A percentile compares a stretch with the other conserved stretches of the same genome.
Conservation (phyloP, 148 eudicot species). For the Cornus kousa region DNA sequence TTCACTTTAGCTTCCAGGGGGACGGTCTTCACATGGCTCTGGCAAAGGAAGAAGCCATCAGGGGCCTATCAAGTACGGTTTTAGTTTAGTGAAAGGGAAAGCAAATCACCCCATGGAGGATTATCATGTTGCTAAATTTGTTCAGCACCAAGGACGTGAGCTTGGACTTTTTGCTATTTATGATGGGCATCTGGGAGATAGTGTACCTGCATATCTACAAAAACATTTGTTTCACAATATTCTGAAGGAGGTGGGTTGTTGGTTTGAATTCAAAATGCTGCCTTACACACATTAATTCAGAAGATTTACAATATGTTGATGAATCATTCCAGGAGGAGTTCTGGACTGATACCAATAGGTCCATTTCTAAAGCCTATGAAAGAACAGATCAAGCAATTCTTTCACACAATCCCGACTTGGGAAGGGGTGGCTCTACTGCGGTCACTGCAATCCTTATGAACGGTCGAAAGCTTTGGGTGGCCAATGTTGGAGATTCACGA, state of each 20-base stretch:
- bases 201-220: constrained; percentile 75
- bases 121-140: constrained; percentile 77
- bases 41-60: constrained; percentile 64
- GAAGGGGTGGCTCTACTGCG: constrained; percentile 89
- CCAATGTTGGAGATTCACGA: constrained; percentile 85
- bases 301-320: background rate
- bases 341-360: constrained; percentile 58
- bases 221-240: constrained; percentile 73
- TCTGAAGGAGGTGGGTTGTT: constrained; percentile 56
- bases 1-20: constrained; percentile 39
- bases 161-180: constrained; percentile 83
- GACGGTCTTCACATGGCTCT: constrained; percentile 45
- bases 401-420: constrained; percentile 65
- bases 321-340: constrained; percentile 55
- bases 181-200: constrained; percentile 81
- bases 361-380: constrained; percentile 73
- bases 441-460: constrained; percentile 78
- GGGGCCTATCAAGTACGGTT: constrained; percentile 56
- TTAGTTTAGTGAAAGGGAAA: constrained; percentile 62
- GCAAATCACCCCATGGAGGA: constrained; percentile 87
- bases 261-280: background rate
- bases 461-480: constrained; percentile 61
- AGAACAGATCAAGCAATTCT: constrained; percentile 76
- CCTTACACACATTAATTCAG: background rate
- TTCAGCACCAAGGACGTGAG: constrained; percentile 44